Evolutionary conservation across 2,329 filamentous ascomycete genomes (phyloP), one percentile per base, ranked within the genome.

Genomic region (Trichoderma brevicompactum): DNA sequence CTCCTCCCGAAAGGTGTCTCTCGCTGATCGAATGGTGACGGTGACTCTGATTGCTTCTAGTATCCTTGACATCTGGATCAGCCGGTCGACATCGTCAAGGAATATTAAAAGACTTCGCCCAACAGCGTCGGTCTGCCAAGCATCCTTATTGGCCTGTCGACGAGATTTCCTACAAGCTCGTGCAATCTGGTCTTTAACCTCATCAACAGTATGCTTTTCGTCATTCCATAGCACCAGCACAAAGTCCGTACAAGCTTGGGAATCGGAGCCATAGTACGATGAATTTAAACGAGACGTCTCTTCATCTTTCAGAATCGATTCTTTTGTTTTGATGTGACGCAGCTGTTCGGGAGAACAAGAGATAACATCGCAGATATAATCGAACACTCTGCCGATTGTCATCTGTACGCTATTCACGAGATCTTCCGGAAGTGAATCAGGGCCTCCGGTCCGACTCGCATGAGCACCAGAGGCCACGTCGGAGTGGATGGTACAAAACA

Each of bases 341-440:
- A 99, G 83, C 78, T 99, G 94, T 79, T 99, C 96, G 0, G 96
- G 96, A 1, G 94, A 96, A 79, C 96, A 99, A 2, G 95, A 98
- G 69, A 98, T 93, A 67, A 99, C 93, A 80, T 99, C 95, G 79
- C 94, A 97, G 68, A 99, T 89, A 75, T 97, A 99, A 79, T 99
- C 95, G 68, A 98, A 85, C 10, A 89, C 89, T 66, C 92, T 86
- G 2, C 91, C 87, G 68, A 99, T 89, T 0, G 95, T 98, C 84
- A 92, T 92, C 64, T 89, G 87, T 67, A 98, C 92, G 72, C 88
- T 90, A 65, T 88, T 82, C 38, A 91, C 80, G 60, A 98, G 83
- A 48, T 96, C 92, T 38, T 87, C 83, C 0, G 95, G 92, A 55
- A 97, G 79, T 5, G 78, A 81, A 53, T 83, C 80, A 50, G 83